These are phyloP conservation scores for Pseudoneurospora amorphoporcata DNA, from an alignment of 495 filamentous ascomycete species.

Conservation along the genomic window DNA sequence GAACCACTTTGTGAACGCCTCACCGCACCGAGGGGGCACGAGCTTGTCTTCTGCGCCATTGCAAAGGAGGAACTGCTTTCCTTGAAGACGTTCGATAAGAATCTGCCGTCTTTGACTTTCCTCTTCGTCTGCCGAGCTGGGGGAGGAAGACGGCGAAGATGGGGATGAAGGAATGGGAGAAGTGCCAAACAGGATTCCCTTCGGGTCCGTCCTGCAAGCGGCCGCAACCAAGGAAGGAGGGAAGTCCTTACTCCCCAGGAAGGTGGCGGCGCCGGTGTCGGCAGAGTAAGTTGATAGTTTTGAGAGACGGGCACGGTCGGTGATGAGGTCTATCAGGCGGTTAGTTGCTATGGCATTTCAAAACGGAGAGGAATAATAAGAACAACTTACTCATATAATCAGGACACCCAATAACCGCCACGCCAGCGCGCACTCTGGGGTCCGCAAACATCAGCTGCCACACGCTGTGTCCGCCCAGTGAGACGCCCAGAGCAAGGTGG, in stretches of 20 bases:
- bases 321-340: constrained; percentile 45
- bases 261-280: constrained; percentile 42
- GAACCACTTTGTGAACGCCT: constrained; percentile 62
- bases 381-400: constrained; percentile 56
- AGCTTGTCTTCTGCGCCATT: constrained; percentile 72
- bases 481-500: constrained; percentile 70
- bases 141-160: neutral
- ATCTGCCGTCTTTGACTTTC: constrained; percentile 26
- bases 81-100: constrained; percentile 43
- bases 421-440: constrained; percentile 60
- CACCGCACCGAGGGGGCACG: constrained; percentile 64
- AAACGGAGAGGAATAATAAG: neutral
- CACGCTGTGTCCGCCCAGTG: constrained; percentile 77
- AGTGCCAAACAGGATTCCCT: constrained; percentile 52
- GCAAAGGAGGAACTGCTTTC: constrained; percentile 70
- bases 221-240: constrained; percentile 53
- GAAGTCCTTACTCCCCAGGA: constrained; percentile 69
- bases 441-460: constrained; percentile 78
- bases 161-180: constrained; percentile 20
- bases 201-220: constrained; percentile 57
- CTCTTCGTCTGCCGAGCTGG: neutral
- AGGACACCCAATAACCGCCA: constrained; percentile 79
- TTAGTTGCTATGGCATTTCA: neutral
- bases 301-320: constrained; percentile 64
- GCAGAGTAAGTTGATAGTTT: constrained; percentile 52